Evolutionary conservation across 225 moss, liverwort and hornwort species (phyloP).

Genomic region (Polytrichum formosum): DNA sequence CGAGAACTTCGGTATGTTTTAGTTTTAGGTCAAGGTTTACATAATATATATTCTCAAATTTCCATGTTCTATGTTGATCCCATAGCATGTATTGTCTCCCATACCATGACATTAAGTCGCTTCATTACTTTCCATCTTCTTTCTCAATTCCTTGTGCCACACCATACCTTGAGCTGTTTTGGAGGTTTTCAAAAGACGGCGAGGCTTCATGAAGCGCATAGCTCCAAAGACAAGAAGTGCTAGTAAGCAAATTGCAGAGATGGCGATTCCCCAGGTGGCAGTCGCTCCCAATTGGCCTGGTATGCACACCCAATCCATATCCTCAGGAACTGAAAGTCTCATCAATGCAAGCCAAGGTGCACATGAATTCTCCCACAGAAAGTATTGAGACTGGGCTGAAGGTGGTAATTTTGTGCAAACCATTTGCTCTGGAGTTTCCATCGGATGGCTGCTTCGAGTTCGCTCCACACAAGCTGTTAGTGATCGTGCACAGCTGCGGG

Average conservation of each 20-base stretch:
- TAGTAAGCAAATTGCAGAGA: conserved; percentile 69
- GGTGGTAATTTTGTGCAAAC: background rate
- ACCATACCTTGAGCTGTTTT: conserved; percentile 52
- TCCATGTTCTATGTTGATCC: no score
- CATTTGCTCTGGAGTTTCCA: background rate
- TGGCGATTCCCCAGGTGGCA: conserved; percentile 85
- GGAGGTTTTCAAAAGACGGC: conserved; percentile 50
- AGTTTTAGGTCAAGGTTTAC: no score
- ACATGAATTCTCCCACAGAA: no score
- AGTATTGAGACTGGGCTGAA: background rate
- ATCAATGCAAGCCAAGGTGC: no score
- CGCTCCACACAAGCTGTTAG: conserved; percentile 40
- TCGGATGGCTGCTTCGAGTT: conserved; percentile 12
- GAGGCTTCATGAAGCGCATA: conserved; percentile 57
- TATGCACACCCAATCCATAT: background rate
- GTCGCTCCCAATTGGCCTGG: conserved; percentile 57
- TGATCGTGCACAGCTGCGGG: conserved; percentile 37
- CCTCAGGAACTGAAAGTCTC: no score
- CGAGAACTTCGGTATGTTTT: no score
- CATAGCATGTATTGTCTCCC: no score
- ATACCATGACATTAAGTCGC: no score
- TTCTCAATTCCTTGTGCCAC: background rate
- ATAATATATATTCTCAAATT: no score
- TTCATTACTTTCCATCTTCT: no score
- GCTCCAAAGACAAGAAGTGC: conserved; percentile 64